phyloP scores from a whole-genome alignment of 805 yeast genomes.

The Teunomyces stri region DNA sequence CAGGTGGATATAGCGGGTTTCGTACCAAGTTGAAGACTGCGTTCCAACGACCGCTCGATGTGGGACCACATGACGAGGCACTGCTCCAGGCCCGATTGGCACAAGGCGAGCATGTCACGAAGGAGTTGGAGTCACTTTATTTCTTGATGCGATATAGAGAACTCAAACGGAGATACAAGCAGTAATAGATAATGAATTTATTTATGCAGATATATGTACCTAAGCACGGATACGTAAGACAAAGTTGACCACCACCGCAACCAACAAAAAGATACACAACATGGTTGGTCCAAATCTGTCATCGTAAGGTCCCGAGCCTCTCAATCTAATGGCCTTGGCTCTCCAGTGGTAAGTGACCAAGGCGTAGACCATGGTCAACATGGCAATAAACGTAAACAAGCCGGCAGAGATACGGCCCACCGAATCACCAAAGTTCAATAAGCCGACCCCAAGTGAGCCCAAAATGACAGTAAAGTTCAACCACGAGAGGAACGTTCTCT shows the following conservation, averaged over 20 bases:
- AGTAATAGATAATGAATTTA: neutral
- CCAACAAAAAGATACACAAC: constrained; percentile 87
- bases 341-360: constrained; percentile 98
- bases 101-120: constrained; percentile 26
- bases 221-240: constrained; percentile 70
- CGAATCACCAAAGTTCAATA: constrained; percentile 92
- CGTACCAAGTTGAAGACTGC: constrained; percentile 16
- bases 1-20: constrained; percentile 29
- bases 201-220: constrained; percentile 2
- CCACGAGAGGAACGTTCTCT: constrained; percentile 98
- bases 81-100: constrained; percentile 9
- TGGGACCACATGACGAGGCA: constrained; percentile 14
- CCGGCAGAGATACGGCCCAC: constrained; percentile 93
- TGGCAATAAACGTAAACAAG: constrained; percentile 90
- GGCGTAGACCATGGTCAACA: constrained; percentile 97
- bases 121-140: constrained; percentile 34
- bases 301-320: constrained; percentile 99
- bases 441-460: constrained; percentile 95
- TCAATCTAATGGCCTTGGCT: constrained; percentile 95
- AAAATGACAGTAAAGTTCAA: constrained; percentile 96
- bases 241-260: constrained; percentile 93
- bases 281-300: constrained; percentile 98
- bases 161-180: constrained; percentile 36
- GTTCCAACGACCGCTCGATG: constrained; percentile 16
- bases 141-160: constrained; percentile 30